Evolutionary conservation across 495 filamentous ascomycete genomes (phyloP).

Genomic region (Penicillium coprophilum): DNA sequence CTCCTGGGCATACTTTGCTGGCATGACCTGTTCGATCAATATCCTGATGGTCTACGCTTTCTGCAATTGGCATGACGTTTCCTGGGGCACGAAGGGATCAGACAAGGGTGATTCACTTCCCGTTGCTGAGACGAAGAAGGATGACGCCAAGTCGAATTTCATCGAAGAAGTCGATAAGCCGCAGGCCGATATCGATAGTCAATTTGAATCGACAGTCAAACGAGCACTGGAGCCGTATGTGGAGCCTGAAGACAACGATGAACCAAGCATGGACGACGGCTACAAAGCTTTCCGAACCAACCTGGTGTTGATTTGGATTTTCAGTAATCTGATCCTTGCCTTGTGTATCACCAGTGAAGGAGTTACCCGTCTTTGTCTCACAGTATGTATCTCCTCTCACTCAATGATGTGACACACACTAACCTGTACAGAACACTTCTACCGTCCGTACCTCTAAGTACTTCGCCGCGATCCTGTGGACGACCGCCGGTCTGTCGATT

Average conservation of each 20-base stretch:
- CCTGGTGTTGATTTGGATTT: slow-evolving; percentile 87
- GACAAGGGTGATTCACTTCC: slow-evolving; percentile 94
- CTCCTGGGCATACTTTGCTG: slow-evolving; percentile 85
- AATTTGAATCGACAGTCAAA: slow-evolving; percentile 94
- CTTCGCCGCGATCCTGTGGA: slow-evolving; percentile 87
- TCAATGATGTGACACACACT: not conserved
- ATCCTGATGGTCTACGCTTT: slow-evolving; percentile 97
- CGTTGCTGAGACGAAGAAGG: slow-evolving; percentile 78
- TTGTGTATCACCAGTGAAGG: slow-evolving; percentile 83
- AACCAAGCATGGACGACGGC: slow-evolving; percentile 87
- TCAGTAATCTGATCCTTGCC: slow-evolving; percentile 80
- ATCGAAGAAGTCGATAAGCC: slow-evolving; percentile 95
- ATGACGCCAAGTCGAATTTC: slow-evolving; percentile 76
- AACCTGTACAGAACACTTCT: slow-evolving; percentile 39
- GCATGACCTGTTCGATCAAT: slow-evolving; percentile 97
- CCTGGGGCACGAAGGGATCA: slow-evolving; percentile 98
- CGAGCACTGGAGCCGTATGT: slow-evolving; percentile 77
- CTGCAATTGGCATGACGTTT: slow-evolving; percentile 99
- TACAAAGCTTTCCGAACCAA: slow-evolving; percentile 98
- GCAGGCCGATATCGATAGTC: slow-evolving; percentile 95
- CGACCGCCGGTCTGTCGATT: slow-evolving; percentile 76
- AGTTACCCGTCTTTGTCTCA: slow-evolving; percentile 74
- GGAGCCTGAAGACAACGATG: slow-evolving; percentile 67
- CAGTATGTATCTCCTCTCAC: slow-evolving; percentile 54
- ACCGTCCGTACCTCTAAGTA: slow-evolving; percentile 76